Evolutionary conservation across 169 alveolate species (phyloP).

Genomic region (Eimeria zaria): DNA sequence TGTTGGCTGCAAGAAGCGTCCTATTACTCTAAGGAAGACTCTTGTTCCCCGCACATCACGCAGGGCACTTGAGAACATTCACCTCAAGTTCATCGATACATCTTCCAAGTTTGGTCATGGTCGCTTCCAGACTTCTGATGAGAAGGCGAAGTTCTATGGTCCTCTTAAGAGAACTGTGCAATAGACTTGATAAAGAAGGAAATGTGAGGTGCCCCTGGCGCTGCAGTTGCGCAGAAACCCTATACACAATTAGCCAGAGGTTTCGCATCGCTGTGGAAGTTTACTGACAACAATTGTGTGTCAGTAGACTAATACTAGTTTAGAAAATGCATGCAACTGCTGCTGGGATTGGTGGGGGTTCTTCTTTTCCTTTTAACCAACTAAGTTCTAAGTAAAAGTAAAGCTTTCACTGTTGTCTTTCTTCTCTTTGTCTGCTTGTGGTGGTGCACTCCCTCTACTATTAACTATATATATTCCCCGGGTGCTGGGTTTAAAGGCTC

Average conservation of each 20-base stretch:
- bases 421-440: not conserved
- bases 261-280: not conserved
- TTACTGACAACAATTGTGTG: not conserved
- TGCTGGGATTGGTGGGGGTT: not conserved
- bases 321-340: no score
- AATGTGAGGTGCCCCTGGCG: not conserved
- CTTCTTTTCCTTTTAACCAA: not conserved
- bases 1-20: slow-evolving; percentile 99
- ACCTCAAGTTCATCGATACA: slow-evolving; percentile 99
- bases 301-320: no score
- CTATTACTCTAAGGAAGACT: slow-evolving; percentile 98
- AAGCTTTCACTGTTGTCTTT: not conserved
- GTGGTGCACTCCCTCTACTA: no score
- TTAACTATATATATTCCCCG: not conserved
- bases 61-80: slow-evolving; percentile 97
- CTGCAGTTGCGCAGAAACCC: not conserved
- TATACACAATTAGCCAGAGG: not conserved
- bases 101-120: slow-evolving; percentile 99
- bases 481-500: no score
- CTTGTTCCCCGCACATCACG: slow-evolving; percentile 97
- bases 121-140: slow-evolving; percentile 99
- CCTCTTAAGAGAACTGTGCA: slow-evolving; percentile 87
- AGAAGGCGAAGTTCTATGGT: slow-evolving; percentile 99
- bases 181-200: not conserved
- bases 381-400: not conserved